phyloP scores from a whole-genome alignment of 1,284 basidiomycete genomes.

The Porodaedalea pini region DNA sequence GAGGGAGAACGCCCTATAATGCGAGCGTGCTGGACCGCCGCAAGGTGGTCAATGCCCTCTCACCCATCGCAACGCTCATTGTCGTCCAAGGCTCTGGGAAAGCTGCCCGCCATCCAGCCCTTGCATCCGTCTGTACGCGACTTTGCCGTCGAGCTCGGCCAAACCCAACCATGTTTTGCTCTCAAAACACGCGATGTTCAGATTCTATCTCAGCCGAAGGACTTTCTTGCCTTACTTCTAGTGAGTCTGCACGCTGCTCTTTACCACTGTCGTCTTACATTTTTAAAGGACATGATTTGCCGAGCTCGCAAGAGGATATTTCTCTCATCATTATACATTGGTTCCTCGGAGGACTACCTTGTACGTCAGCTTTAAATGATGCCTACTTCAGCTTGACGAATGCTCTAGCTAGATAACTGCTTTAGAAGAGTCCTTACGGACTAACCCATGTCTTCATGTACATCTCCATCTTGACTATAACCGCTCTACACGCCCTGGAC shows the following conservation, averaged over 20 bases:
- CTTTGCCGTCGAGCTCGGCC: conserved; percentile 18
- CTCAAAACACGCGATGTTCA: conserved; percentile 18
- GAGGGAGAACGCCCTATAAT: background rate
- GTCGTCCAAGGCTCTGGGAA: conserved; percentile 10
- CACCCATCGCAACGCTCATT: conserved; percentile 16
- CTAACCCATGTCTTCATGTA: conserved; percentile 63
- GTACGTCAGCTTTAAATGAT: conserved; percentile 37
- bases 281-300: conserved; percentile 63
- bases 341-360: conserved; percentile 63
- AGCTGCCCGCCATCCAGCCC: conserved; percentile 10
- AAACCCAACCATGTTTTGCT: conserved; percentile 22
- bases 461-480: conserved; percentile 85
- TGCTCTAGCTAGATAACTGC: conserved; percentile 54
- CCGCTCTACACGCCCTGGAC: conserved; percentile 84
- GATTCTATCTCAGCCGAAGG: conserved; percentile 17
- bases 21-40: conserved; percentile 10
- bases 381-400: conserved; percentile 1
- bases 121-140: conserved; percentile 11
- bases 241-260: conserved; percentile 9
- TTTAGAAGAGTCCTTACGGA: conserved; percentile 55
- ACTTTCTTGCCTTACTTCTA: conserved; percentile 18
- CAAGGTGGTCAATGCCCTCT: conserved; percentile 10
- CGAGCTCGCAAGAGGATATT: conserved; percentile 75
- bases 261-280: background rate
- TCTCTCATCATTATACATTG: conserved; percentile 84